phyloP scores from a whole-genome alignment of 2,329 filamentous ascomycete species.

The Aspergillus costaricaensis region DNA sequence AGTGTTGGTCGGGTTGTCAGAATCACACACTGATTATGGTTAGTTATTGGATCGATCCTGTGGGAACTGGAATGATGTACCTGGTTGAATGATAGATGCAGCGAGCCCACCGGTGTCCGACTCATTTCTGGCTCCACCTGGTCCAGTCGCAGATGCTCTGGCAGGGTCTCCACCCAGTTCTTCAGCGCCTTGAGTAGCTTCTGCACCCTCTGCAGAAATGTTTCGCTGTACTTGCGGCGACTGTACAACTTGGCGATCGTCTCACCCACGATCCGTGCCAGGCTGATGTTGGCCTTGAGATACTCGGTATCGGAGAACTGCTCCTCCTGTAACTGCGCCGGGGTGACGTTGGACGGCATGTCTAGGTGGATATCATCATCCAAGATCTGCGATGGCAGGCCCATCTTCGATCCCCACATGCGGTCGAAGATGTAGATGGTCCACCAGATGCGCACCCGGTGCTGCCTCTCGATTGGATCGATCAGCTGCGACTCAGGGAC shows the following conservation, averaged over 20 bases:
- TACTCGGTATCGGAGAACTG: slow-evolving; percentile 42
- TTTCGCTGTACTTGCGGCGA: slow-evolving; percentile 39
- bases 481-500: slow-evolving; percentile 41
- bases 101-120: slow-evolving; percentile 34
- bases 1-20: slow-evolving; percentile 43
- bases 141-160: slow-evolving; percentile 36
- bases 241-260: slow-evolving; percentile 40
- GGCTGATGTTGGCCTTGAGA: slow-evolving; percentile 40
- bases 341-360: slow-evolving; percentile 37
- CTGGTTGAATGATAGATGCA: slow-evolving; percentile 44
- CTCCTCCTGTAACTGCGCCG: slow-evolving; percentile 34
- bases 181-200: slow-evolving; percentile 42
- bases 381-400: slow-evolving; percentile 51
- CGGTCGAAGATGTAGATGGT: slow-evolving; percentile 45
- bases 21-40: slow-evolving; percentile 36
- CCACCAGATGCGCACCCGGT: slow-evolving; percentile 43
- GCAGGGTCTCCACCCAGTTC: slow-evolving; percentile 41
- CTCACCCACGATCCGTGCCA: slow-evolving; percentile 41
- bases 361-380: slow-evolving; percentile 51
- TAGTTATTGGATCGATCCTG: not conserved
- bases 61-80: slow-evolving; percentile 7
- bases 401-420: slow-evolving; percentile 53
- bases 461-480: slow-evolving; percentile 42
- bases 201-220: slow-evolving; percentile 44
- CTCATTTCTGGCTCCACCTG: slow-evolving; percentile 36